phyloP scores from a whole-genome alignment of 345 rosid species.

The Eutrema heterophyllum region DNA sequence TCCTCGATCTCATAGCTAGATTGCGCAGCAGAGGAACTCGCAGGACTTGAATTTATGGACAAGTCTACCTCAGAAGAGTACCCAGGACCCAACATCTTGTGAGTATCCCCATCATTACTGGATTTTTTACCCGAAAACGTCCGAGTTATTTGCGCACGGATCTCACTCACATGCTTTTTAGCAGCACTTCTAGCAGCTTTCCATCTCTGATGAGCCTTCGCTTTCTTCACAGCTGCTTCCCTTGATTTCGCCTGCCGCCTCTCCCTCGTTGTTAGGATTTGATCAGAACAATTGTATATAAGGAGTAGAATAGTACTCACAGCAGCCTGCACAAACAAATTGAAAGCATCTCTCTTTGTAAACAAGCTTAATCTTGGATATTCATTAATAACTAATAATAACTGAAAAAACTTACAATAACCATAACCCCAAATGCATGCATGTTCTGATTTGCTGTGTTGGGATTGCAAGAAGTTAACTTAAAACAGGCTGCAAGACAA shows the following conservation, averaged over 20 bases:
- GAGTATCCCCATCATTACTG: slow-evolving; percentile 27
- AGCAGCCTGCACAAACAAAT: slow-evolving; percentile 59
- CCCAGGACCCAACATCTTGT: slow-evolving; percentile 41
- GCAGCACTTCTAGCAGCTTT: slow-evolving; percentile 64
- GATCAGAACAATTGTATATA: slow-evolving; percentile 88
- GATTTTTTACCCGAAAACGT: slow-evolving; percentile 53
- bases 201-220: slow-evolving; percentile 79
- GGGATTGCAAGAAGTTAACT: slow-evolving; percentile 67
- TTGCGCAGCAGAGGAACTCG: slow-evolving; percentile 34
- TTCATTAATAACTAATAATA: background rate
- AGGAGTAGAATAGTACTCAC: slow-evolving; percentile 62
- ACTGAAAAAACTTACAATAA: slow-evolving; percentile 53
- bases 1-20: slow-evolving; percentile 46
- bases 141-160: slow-evolving; percentile 58
- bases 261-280: slow-evolving; percentile 68
- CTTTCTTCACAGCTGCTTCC: slow-evolving; percentile 82
- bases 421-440: slow-evolving; percentile 75
- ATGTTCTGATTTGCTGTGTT: slow-evolving; percentile 68
- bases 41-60: slow-evolving; percentile 21
- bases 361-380: background rate
- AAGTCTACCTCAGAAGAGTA: slow-evolving; percentile 33
- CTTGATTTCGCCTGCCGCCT: slow-evolving; percentile 76
- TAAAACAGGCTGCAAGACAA: slow-evolving; percentile 71
- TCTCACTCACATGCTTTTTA: slow-evolving; percentile 58
- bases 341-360: background rate